Percentiles rank a stretch among this genome's conserved stretches.
These are phyloP conservation scores for Fusarium paranaense DNA, from an alignment of 2,329 filamentous ascomycete species.

Conservation along the genomic window DNA sequence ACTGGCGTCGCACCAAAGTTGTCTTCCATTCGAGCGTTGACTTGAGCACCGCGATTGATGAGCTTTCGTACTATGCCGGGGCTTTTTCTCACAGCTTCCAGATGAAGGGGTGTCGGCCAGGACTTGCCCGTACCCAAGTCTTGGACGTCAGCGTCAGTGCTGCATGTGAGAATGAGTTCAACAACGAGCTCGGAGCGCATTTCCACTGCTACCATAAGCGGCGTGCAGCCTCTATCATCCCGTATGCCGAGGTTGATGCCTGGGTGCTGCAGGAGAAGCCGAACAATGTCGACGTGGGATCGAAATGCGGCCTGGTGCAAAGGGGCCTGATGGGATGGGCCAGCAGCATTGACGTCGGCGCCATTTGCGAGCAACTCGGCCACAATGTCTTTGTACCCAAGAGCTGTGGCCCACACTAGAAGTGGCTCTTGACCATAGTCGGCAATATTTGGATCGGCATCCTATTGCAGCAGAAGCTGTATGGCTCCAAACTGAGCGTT, in stretches of 20 bases:
- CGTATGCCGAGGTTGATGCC: too few species aligned
- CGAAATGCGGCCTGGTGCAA: not conserved
- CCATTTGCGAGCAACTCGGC: not conserved
- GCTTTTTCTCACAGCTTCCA: not conserved
- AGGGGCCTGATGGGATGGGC: too few species aligned
- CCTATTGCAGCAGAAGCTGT: not conserved
- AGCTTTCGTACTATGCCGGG: not conserved
- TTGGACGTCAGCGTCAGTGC: not conserved
- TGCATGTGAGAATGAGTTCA: not conserved
- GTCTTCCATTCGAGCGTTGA: not conserved
- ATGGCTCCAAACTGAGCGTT: too few species aligned
- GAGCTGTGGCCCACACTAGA: too few species aligned
- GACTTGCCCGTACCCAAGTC: not conserved
- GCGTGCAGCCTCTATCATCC: too few species aligned
- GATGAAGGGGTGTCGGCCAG: not conserved
- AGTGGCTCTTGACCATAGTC: not conserved
- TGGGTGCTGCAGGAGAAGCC: not conserved
- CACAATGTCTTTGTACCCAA: not conserved
- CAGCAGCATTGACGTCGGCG: not conserved
- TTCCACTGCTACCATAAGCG: not conserved
- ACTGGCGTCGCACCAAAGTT: not conserved
- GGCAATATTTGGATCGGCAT: not conserved
- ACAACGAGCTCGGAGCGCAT: not conserved
- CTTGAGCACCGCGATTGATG: not conserved
- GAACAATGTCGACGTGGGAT: not conserved